Evolutionary conservation across 192 early-diverging fungal species (phyloP).

Genomic region (Backusella tarrabulga): DNA sequence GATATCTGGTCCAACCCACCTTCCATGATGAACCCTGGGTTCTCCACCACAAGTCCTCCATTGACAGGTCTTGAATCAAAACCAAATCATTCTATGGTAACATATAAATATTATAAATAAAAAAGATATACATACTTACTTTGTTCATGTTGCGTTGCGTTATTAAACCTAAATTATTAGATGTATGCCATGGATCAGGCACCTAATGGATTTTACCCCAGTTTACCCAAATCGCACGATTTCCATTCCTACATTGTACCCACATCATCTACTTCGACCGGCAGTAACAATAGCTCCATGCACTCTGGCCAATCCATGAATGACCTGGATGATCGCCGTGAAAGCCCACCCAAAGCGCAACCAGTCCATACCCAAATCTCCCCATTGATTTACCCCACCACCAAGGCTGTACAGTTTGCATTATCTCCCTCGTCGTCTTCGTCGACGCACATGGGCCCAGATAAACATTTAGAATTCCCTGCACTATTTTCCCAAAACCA

Average conservation of each 20-base stretch:
- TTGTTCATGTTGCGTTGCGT: neutral
- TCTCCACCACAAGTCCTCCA: neutral
- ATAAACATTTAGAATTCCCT: constrained; percentile 10
- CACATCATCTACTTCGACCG: constrained; percentile 18
- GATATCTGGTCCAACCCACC: constrained; percentile 20
- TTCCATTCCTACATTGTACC: constrained; percentile 11
- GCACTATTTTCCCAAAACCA: constrained; percentile 12
- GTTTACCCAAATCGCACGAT: constrained; percentile 8
- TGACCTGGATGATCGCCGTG: constrained; percentile 11
- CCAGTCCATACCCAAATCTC: constrained; percentile 4
- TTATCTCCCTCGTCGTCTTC: neutral
- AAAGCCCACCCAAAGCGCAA: neutral
- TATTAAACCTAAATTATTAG: neutral
- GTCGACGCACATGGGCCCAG: neutral
- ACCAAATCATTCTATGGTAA: constrained; percentile 12
- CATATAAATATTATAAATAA: neutral
- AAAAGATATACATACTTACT: neutral
- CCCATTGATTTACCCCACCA: constrained; percentile 11
- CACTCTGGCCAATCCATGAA: constrained; percentile 17
- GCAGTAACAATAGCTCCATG: constrained; percentile 19
- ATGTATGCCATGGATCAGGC: neutral
- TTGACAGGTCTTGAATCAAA: constrained; percentile 14
- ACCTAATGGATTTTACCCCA: neutral
- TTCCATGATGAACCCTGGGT: constrained; percentile 5
- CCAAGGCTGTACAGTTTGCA: constrained; percentile 2